A percentile compares a stretch with the other conserved stretches of the same genome.
These are phyloP conservation scores for Globisporangium canariense DNA, from an alignment of 352 stramenopile genomes.

Conservation along the genomic window DNA sequence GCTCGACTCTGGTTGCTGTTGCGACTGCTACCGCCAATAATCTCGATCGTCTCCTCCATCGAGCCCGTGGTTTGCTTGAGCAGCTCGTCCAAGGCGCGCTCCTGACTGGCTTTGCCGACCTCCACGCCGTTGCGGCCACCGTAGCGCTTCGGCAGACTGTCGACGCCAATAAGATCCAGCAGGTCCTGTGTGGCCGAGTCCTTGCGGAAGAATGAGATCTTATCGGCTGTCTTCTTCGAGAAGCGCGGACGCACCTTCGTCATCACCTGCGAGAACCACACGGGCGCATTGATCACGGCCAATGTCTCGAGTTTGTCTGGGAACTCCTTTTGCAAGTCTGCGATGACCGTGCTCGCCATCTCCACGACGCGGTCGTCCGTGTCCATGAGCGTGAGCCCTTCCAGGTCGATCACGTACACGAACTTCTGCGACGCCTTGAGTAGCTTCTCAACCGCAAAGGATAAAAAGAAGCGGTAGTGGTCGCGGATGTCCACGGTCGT, in stretches of 20 bases:
- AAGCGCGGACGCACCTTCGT: conserved; percentile 45
- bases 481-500: conserved; percentile 65
- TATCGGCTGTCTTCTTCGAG: conserved; percentile 61
- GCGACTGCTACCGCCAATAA: conserved; percentile 34
- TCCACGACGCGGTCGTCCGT: conserved; percentile 70
- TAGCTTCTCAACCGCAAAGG: conserved; percentile 69
- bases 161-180: conserved; percentile 57
- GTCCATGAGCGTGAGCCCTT: conserved; percentile 68
- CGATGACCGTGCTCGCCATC: conserved; percentile 47
- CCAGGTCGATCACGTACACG: conserved; percentile 76
- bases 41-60: conserved; percentile 73
- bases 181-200: conserved; percentile 42
- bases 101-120: conserved; percentile 75
- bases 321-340: conserved; percentile 55
- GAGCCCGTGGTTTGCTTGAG: conserved; percentile 65
- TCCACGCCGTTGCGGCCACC: conserved; percentile 71
- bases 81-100: conserved; percentile 59
- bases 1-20: conserved; percentile 18
- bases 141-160: conserved; percentile 70
- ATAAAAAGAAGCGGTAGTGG: conserved; percentile 78
- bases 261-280: conserved; percentile 86
- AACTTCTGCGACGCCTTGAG: conserved; percentile 62
- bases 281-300: conserved; percentile 61
- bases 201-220: conserved; percentile 55
- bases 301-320: conserved; percentile 59